Evolutionary conservation across 2,329 filamentous ascomycete genomes (phyloP).

Genomic region (Ceratocystis alfenasii): DNA sequence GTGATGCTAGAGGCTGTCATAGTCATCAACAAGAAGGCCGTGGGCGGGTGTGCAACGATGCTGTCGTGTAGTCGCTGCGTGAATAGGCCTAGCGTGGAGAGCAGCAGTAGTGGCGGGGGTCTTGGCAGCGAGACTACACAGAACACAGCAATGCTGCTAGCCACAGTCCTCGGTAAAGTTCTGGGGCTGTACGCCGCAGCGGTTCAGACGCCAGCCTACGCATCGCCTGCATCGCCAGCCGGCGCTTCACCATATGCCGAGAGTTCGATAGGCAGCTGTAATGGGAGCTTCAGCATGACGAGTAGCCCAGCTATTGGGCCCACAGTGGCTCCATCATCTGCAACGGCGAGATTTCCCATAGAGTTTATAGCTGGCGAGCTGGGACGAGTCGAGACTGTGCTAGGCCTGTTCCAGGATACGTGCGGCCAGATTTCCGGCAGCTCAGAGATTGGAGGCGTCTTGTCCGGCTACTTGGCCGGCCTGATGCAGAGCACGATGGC

Average conservation of each 20-base stretch:
- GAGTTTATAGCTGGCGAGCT: constrained; percentile 29
- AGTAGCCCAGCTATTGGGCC: not conserved
- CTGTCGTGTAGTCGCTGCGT: constrained; percentile 37
- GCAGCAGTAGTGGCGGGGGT: not conserved
- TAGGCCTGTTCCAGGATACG: constrained; percentile 37
- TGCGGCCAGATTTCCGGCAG: constrained; percentile 32
- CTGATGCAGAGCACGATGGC: constrained; percentile 35
- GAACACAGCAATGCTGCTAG: constrained; percentile 39
- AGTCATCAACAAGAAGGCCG: constrained; percentile 37
- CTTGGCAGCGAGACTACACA: constrained; percentile 26
- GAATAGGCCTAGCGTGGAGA: constrained; percentile 29
- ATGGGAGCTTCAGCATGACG: not conserved
- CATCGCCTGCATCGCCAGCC: constrained; percentile 8
- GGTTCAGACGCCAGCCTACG: not conserved
- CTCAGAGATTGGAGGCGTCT: constrained; percentile 33
- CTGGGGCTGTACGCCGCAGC: constrained; percentile 6
- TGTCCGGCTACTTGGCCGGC: constrained; percentile 35
- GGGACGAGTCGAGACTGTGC: constrained; percentile 38
- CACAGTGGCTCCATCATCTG: not conserved
- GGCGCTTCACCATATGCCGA: not conserved
- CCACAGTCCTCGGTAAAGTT: constrained; percentile 38
- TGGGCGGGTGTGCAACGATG: constrained; percentile 39
- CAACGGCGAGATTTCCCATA: constrained; percentile 8
- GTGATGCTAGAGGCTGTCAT: constrained; percentile 37
- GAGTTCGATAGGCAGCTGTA: not conserved